Percentiles rank a stretch among this genome's conserved stretches.
phyloP scores from a whole-genome alignment of 2,329 filamentous ascomycete species.

The Bipolaris bicolor region DNA sequence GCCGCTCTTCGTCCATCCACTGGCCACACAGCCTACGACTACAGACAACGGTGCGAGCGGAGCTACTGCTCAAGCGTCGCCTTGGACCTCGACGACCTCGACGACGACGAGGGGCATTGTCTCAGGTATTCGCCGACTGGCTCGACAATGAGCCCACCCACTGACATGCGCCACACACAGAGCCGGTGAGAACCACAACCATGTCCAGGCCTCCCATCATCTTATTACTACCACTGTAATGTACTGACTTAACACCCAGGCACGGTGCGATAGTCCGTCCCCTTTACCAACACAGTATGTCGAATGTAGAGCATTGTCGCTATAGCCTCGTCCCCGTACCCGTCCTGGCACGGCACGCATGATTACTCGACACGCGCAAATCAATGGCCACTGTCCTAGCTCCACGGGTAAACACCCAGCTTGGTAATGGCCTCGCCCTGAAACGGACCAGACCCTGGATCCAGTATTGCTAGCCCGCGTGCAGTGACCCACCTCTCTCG shows the following conservation, averaged over 20 bases:
- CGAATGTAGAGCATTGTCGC: no score
- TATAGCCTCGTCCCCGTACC: not conserved
- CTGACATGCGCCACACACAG: no score
- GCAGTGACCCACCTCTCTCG: constrained; percentile 29
- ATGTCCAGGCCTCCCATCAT: no score
- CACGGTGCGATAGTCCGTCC: not conserved
- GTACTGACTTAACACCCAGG: no score
- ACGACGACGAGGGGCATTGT: not conserved
- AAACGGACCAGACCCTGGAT: constrained; percentile 29
- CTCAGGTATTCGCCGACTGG: not conserved
- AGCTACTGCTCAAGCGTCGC: not conserved
- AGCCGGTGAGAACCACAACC: no score
- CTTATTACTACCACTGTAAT: no score
- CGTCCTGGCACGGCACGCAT: constrained; percentile 8
- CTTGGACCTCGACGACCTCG: not conserved
- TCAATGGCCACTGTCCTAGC: constrained; percentile 7
- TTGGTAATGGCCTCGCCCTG: constrained; percentile 20
- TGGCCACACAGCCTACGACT: not conserved
- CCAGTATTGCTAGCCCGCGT: constrained; percentile 17
- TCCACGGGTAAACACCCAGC: constrained; percentile 20
- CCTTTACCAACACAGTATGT: constrained; percentile 8
- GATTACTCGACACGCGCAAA: constrained; percentile 14
- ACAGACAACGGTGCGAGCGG: no score
- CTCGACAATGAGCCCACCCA: no score
- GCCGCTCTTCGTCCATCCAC: not conserved